Evolutionary conservation across 257 asterid genomes (phyloP).

Genomic region (Anisodus acutangulus): DNA sequence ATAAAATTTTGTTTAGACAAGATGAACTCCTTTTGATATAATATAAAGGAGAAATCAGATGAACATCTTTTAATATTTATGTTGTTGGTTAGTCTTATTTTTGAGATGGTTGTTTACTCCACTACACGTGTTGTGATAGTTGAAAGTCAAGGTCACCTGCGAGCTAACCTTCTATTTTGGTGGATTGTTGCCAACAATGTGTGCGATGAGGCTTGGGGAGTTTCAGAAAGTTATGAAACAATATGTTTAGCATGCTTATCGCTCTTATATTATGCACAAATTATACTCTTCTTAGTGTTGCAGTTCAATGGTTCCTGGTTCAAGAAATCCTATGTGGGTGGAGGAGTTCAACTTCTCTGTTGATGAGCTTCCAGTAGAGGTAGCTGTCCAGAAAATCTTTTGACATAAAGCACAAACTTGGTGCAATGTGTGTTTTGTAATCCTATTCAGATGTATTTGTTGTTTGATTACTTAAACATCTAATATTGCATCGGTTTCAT

Average conservation of each 20-base stretch:
- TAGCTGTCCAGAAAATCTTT: constrained; percentile 31
- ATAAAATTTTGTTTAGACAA: background rate
- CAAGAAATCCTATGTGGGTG: constrained; percentile 98
- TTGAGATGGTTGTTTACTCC: background rate
- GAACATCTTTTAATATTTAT: background rate
- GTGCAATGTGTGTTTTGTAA: constrained; percentile 4
- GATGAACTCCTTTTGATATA: background rate
- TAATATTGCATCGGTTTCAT: background rate
- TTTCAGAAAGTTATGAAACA: background rate
- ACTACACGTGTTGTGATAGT: background rate
- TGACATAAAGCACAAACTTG: constrained; percentile 24
- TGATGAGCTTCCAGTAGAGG: constrained; percentile 89
- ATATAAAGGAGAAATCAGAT: background rate
- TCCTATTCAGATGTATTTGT: constrained; percentile 15
- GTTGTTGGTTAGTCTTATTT: background rate
- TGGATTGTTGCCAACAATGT: constrained; percentile 12
- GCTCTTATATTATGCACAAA: background rate
- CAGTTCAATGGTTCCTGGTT: constrained; percentile 97
- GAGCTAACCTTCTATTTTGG: background rate
- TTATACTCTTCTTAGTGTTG: constrained; percentile 36
- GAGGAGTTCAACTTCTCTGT: constrained; percentile 91
- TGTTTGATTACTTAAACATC: constrained; percentile 14
- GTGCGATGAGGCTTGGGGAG: background rate
- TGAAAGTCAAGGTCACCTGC: background rate
- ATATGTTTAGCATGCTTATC: background rate